These are phyloP conservation scores for Anethum foeniculum DNA, from an alignment of 140 eudicot species.

Conservation along the genomic window DNA sequence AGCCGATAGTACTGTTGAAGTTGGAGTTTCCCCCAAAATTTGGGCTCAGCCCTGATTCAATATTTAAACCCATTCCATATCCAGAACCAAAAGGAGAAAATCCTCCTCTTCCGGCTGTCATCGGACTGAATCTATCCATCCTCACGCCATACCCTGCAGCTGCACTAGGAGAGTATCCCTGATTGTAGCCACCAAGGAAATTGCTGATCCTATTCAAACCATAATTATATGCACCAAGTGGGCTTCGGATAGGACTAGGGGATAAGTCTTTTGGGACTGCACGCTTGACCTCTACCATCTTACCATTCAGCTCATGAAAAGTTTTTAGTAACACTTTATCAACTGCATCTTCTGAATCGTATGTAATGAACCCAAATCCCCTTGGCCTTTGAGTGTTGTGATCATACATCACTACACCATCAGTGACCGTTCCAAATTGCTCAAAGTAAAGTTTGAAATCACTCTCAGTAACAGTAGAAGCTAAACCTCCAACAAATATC, in stretches of 20 bases:
- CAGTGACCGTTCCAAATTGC: constrained; percentile 56
- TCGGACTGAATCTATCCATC: constrained; percentile 46
- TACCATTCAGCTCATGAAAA: constrained; percentile 56
- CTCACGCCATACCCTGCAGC: constrained; percentile 49
- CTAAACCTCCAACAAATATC: constrained; percentile 69
- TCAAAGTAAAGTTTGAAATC: constrained; percentile 56
- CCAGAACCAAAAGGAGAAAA: constrained; percentile 37
- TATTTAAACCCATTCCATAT: constrained; percentile 45
- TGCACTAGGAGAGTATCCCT: constrained; percentile 40
- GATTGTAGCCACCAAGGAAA: constrained; percentile 46
- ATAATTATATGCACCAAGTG: constrained; percentile 42
- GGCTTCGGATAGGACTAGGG: constrained; percentile 44
- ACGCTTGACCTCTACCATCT: constrained; percentile 68
- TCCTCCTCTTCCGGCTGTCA: constrained; percentile 36
- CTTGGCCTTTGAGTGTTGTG: constrained; percentile 66
- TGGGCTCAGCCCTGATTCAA: constrained; percentile 29
- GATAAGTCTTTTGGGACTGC: constrained; percentile 68
- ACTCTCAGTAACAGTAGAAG: constrained; percentile 56
- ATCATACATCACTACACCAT: constrained; percentile 70
- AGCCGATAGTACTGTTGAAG: constrained; percentile 28
- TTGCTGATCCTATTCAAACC: constrained; percentile 46
- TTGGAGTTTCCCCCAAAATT: constrained; percentile 30
- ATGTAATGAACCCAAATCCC: constrained; percentile 69
- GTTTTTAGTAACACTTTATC: constrained; percentile 44
- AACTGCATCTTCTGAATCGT: constrained; percentile 61